Evolutionary conservation across 805 yeast genomes (phyloP), one percentile per base, ranked within the genome.

Genomic region (Sugiyamaella americana): DNA sequence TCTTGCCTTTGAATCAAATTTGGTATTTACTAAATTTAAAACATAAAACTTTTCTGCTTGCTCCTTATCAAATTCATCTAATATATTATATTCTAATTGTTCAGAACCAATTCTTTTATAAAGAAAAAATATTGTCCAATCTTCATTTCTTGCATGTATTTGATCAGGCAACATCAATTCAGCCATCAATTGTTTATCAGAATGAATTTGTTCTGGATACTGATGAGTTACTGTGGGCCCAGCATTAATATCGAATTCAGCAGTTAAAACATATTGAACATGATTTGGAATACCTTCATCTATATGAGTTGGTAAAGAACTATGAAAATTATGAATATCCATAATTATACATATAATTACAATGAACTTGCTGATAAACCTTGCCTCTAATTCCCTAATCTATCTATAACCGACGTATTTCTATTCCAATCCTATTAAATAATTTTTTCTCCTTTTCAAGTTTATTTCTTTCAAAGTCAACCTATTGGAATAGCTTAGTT

Each of bases 221-320:
- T 82, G 88, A 53, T 76, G 75, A 44, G 69, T 69, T 26, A 87
- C 64, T 3, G 76, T 68, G 0, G 93, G 82, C 0, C 96, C 96
- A 46, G 78, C 70, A 56, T 77, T 82, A 52, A 82, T 78, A 60
- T 87, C 93, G 61, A 87, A 88, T 64, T 84, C 89, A 1, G 91
- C 84, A 4, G 87, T 73, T 26, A 87, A 56, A 19, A 83, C 71
- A 57, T 72, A 82, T 44, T 75, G 76, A 13, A 76, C 75, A 55
- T 78, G 74, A 34, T 26, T 11, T 36, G n/a, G 39, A n/a, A 29
- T n/a, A n/a, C n/a, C n/a, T n/a, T n/a, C n/a, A n/a, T n/a, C n/a
- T n/a, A n/a, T n/a, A n/a, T n/a, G n/a, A n/a, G n/a, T n/a, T n/a
- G n/a, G n/a, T n/a, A n/a, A n/a, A n/a, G n/a, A n/a, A n/a, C n/a